phyloP scores from a whole-genome alignment of 2,329 filamentous ascomycete species.

The Diaporthe sp. region DNA sequence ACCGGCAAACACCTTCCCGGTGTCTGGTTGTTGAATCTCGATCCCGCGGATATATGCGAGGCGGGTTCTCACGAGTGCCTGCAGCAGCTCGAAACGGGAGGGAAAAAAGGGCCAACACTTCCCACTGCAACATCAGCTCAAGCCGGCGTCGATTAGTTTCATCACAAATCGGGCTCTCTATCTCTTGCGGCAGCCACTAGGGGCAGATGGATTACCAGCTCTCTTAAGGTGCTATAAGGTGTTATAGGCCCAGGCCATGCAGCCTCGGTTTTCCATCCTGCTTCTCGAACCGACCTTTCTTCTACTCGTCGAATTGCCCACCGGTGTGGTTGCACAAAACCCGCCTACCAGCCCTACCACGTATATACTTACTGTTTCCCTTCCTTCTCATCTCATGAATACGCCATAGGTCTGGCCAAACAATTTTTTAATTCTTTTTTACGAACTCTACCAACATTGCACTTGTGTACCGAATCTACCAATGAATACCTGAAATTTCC shows the following conservation, averaged over 20 bases:
- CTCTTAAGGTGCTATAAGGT: background rate
- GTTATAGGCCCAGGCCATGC: background rate
- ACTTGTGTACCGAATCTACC: background rate
- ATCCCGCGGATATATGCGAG: background rate
- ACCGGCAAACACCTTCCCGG: background rate
- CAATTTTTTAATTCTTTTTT: no score
- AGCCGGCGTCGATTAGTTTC: conserved; percentile 11
- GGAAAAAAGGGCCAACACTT: background rate
- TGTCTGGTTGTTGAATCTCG: background rate
- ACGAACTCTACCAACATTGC: no score
- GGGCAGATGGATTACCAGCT: conserved; percentile 7
- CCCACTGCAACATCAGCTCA: conserved; percentile 8
- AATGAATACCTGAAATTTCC: no score
- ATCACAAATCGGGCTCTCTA: background rate
- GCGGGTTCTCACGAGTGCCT: background rate
- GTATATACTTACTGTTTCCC: background rate
- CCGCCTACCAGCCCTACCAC: background rate
- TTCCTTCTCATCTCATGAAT: background rate
- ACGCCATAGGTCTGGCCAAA: no score
- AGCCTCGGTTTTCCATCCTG: background rate
- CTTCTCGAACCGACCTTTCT: background rate
- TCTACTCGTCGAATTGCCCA: background rate
- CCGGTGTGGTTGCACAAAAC: background rate
- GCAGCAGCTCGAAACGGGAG: background rate
- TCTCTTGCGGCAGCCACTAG: conserved; percentile 3